These are phyloP conservation scores for Coelastrella sp. DNA, from an alignment of 139 green algal genomes.

Conservation along the genomic window DNA sequence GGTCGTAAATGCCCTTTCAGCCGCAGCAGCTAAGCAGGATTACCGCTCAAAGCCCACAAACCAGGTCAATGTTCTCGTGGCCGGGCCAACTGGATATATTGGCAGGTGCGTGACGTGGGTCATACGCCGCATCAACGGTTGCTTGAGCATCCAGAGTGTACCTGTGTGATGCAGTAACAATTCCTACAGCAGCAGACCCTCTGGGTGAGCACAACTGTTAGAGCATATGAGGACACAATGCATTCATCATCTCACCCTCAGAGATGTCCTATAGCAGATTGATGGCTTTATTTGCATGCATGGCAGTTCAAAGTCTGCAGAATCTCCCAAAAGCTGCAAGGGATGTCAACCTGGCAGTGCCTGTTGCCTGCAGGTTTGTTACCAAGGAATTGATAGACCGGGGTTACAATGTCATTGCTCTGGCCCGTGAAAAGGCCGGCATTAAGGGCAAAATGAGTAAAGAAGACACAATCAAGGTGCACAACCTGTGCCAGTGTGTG, in stretches of 20 bases:
- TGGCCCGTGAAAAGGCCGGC: slow-evolving; percentile 90
- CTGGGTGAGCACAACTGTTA: no score
- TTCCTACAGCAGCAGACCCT: no score
- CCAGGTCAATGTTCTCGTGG: slow-evolving; percentile 92
- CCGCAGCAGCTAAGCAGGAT: slow-evolving; percentile 6
- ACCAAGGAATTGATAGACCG: slow-evolving; percentile 75
- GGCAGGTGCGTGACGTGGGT: slow-evolving; percentile 75
- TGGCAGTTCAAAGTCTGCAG: no score
- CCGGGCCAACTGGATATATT: slow-evolving; percentile 98
- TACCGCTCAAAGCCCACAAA: slow-evolving; percentile 71
- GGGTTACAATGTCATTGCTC: slow-evolving; percentile 86
- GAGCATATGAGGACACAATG: no score
- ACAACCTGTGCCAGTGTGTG: no score
- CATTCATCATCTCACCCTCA: no score
- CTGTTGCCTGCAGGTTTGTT: slow-evolving; percentile 54
- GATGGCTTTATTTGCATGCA: no score
- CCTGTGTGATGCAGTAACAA: no score
- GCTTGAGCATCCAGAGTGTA: no score
- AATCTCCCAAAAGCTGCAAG: no score
- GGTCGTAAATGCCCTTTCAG: not conserved
- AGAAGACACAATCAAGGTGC: slow-evolving; percentile 82
- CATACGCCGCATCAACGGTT: no score
- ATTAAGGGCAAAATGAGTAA: slow-evolving; percentile 90
- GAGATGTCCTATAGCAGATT: no score
- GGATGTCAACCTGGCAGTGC: not conserved